Conservation (phyloP, 2,329 filamentous ascomycete genomes). For the Pestalotiopsis sp. region DNA sequence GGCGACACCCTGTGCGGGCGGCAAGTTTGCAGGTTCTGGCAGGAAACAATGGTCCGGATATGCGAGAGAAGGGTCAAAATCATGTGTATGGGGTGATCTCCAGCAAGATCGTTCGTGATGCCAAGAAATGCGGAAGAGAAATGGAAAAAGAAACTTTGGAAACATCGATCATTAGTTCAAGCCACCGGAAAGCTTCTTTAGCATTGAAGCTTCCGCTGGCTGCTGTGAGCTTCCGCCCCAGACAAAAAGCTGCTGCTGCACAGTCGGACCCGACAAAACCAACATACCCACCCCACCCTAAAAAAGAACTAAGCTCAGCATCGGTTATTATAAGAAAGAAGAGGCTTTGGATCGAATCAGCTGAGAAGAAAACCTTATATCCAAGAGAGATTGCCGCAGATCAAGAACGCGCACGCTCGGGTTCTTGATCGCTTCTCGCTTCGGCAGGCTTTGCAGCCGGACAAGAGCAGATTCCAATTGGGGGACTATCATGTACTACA, state of each 20-base stretch:
- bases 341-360: neutral
- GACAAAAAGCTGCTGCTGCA: neutral
- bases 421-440: neutral
- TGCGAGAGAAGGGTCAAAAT: neutral
- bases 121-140: neutral
- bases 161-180: neutral
- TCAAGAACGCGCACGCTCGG: neutral
- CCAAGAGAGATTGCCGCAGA: neutral
- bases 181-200: neutral
- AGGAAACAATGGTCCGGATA: neutral
- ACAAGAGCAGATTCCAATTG: neutral
- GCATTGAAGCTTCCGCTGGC: neutral
- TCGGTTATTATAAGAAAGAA: neutral
- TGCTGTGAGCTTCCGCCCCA: no score
- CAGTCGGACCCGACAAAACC: neutral
- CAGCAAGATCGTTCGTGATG: no score
- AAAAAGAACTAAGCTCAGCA: neutral
- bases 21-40: neutral
- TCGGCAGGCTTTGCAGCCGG: neutral
- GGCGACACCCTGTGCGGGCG: neutral
- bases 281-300: neutral
- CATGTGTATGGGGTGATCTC: no score
- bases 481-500: neutral
- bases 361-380: neutral
- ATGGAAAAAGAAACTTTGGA: neutral